Percentiles rank a stretch among this genome's conserved stretches.
phyloP scores from a whole-genome alignment of 208 protist genomes.

The Acanthamoeba healyi region DNA sequence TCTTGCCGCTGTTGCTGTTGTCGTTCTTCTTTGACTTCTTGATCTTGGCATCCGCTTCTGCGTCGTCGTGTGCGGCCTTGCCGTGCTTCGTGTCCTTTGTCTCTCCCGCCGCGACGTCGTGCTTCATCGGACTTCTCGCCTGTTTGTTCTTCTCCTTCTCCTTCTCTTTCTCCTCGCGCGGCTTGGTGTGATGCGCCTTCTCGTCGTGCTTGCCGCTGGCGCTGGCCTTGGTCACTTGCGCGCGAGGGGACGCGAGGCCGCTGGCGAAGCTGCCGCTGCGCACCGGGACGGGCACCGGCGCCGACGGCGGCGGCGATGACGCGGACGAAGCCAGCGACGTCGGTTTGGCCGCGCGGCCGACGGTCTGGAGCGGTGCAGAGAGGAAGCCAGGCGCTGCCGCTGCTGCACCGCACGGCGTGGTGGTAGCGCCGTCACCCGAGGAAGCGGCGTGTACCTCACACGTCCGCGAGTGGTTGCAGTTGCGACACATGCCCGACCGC shows the following conservation, averaged over 20 bases:
- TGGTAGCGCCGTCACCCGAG: neutral
- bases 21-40: neutral
- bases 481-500: neutral
- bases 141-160: no score
- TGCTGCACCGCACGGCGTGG: neutral
- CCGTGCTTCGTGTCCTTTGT: neutral
- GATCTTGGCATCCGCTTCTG: neutral
- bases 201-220: neutral
- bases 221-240: no score
- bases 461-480: slow-evolving; percentile 8
- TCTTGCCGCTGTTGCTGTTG: neutral
- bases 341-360: neutral
- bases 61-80: neutral
- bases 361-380: neutral
- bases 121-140: neutral
- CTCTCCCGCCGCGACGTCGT: neutral
- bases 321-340: neutral
- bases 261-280: neutral
- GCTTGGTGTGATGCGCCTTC: neutral
- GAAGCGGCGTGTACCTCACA: neutral
- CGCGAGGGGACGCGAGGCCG: neutral
- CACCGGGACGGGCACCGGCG: neutral
- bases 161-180: neutral
- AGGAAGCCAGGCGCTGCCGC: neutral
- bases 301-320: neutral